These are phyloP conservation scores for Kwoniella mangroviensis DNA, from an alignment of 768 basidiomycete genomes.

Conservation along the genomic window DNA sequence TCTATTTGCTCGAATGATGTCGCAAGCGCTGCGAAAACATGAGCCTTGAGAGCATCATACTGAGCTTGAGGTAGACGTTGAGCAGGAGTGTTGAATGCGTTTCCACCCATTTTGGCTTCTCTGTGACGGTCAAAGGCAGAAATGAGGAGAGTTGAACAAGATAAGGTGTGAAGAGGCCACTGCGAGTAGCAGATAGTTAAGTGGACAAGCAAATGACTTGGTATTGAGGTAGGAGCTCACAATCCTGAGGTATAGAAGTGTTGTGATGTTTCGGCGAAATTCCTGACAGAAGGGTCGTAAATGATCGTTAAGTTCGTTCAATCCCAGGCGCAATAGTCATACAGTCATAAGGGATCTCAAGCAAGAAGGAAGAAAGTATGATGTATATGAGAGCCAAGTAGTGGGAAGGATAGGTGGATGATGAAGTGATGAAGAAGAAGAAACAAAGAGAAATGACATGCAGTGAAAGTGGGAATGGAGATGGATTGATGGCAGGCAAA, in stretches of 20 bases:
- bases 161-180: too few species aligned
- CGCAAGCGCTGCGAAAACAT: conserved; percentile 10
- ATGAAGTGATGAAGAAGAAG: neutral
- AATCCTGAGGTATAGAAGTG: too few species aligned
- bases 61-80: conserved; percentile 32
- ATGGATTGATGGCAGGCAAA: too few species aligned
- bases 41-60: conserved; percentile 17
- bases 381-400: neutral
- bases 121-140: too few species aligned
- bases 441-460: conserved; percentile 5
- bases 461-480: too few species aligned
- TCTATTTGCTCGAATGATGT: conserved; percentile 12
- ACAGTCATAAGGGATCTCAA: neutral
- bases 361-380: neutral
- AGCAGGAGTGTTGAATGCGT: conserved; percentile 36
- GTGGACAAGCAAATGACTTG: too few species aligned
- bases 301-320: neutral
- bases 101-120: conserved; percentile 39
- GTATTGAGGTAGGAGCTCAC: too few species aligned
- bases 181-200: too few species aligned
- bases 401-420: neutral
- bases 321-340: neutral
- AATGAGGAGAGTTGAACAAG: too few species aligned
- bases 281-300: neutral
- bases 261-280: too few species aligned